phyloP scores from a whole-genome alignment of 2,329 filamentous ascomycete species.

The Huntiella moniliformis region DNA sequence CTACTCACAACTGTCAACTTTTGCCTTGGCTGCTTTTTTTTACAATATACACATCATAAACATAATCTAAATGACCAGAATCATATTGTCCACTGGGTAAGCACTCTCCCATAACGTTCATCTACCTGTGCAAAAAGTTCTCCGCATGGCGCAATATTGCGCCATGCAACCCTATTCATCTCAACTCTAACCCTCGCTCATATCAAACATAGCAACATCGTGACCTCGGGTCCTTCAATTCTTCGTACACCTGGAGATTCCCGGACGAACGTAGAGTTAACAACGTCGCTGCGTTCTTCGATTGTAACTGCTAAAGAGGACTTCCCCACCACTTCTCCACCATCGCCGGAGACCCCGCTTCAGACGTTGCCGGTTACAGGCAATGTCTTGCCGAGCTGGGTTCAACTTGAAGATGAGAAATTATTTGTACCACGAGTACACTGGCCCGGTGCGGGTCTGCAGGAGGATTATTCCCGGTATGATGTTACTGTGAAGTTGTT shows the following conservation, averaged over 20 bases:
- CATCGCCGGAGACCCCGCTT: slow-evolving; percentile 12
- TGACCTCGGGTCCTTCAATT: slow-evolving; percentile 65
- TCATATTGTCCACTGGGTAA: too few species aligned
- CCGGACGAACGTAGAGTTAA: slow-evolving; percentile 85
- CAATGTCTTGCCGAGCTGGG: slow-evolving; percentile 39
- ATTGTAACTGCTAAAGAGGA: slow-evolving; percentile 56
- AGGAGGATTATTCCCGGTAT: slow-evolving; percentile 69
- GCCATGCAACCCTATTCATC: not conserved
- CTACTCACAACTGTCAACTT: too few species aligned
- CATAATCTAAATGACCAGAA: too few species aligned
- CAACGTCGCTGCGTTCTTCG: slow-evolving; percentile 70
- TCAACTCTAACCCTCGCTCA: not conserved
- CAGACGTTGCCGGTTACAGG: slow-evolving; percentile 16
- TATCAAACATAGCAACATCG: slow-evolving; percentile 41
- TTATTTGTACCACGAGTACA: slow-evolving; percentile 66
- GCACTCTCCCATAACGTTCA: too few species aligned
- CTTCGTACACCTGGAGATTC: slow-evolving; percentile 59
- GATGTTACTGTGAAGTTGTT: slow-evolving; percentile 94
- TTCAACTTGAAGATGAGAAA: slow-evolving; percentile 34
- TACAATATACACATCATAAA: too few species aligned
- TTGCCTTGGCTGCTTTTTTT: too few species aligned
- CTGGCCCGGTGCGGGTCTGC: slow-evolving; percentile 49
- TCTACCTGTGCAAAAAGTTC: too few species aligned
- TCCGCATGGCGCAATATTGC: too few species aligned
- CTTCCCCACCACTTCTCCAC: slow-evolving; percentile 17